A percentile compares a stretch with the other conserved stretches of the same genome.
These are phyloP conservation scores for Isabelozyma rhagii DNA, from an alignment of 805 yeast genomes.

Conservation along the genomic window DNA sequence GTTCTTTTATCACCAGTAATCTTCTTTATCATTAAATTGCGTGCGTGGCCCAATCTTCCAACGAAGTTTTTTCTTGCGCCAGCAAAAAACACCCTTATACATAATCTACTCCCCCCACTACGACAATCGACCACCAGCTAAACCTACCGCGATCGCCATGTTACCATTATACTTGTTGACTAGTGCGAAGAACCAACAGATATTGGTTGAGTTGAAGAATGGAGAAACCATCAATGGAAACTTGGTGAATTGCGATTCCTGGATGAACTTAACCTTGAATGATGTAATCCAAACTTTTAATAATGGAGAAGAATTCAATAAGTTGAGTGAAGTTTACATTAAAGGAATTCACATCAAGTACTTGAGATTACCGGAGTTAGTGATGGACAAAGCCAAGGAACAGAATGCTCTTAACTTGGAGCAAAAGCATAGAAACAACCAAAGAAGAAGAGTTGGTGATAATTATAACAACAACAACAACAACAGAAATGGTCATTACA, in stretches of 20 bases:
- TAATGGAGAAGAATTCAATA: conserved; percentile 57
- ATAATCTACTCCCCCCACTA: background rate
- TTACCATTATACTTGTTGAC: conserved; percentile 88
- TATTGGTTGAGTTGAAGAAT: conserved; percentile 84
- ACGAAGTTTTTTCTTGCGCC: background rate
- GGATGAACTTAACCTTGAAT: conserved; percentile 89
- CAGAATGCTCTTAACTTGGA: conserved; percentile 52
- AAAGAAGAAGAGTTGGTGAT: conserved; percentile 36
- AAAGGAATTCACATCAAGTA: conserved; percentile 84
- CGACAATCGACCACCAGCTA: background rate
- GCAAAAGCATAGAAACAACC: conserved; percentile 45
- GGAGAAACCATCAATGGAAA: conserved; percentile 89
- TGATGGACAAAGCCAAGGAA: conserved; percentile 73
- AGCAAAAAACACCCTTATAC: background rate
- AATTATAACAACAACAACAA: conserved; percentile 13
- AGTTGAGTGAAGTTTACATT: conserved; percentile 71
- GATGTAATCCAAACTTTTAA: conserved; percentile 70
- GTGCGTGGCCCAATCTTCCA: background rate
- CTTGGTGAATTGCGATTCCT: conserved; percentile 81
- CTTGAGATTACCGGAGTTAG: conserved; percentile 64
- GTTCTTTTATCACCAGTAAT: background rate
- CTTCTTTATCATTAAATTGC: background rate
- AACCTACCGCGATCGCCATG: conserved; percentile 23
- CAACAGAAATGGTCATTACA: conserved; percentile 24
- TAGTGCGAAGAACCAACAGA: conserved; percentile 84